These are phyloP conservation scores for Tardiomyces depauwii DNA, from an alignment of 1,139 yeast genomes.

Conservation along the genomic window DNA sequence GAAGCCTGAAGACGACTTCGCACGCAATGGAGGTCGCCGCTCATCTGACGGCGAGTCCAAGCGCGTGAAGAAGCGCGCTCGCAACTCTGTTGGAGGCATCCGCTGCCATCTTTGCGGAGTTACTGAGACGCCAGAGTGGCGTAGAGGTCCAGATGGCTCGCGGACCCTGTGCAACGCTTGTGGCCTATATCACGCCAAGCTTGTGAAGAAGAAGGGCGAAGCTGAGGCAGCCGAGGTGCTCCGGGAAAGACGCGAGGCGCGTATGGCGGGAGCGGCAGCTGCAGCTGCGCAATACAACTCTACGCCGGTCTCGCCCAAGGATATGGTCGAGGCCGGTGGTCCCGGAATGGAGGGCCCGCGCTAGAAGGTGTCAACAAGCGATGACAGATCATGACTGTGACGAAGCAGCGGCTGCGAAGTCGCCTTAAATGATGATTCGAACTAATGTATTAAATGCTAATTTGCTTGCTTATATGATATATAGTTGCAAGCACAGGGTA, in stretches of 20 bases:
- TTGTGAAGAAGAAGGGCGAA: slow-evolving; percentile 57
- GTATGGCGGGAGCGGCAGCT: not conserved
- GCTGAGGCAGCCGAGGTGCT: slow-evolving; percentile 44
- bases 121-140: slow-evolving; percentile 86
- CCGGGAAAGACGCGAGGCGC: slow-evolving; percentile 13
- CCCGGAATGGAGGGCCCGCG: not conserved
- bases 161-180: slow-evolving; percentile 84
- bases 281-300: not conserved
- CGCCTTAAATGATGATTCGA: too few relatives aligned
- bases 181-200: slow-evolving; percentile 71
- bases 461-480: too few relatives aligned
- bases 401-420: not conserved
- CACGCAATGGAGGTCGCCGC: not conserved
- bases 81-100: not conserved
- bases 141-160: slow-evolving; percentile 80
- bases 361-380: not conserved
- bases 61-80: not conserved
- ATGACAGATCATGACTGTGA: not conserved
- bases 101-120: slow-evolving; percentile 62
- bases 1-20: not conserved
- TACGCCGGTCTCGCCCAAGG: not conserved
- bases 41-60: not conserved
- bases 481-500: too few relatives aligned
- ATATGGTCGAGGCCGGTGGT: not conserved
- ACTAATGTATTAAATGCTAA: too few relatives aligned